phyloP scores from a whole-genome alignment of 2,329 filamentous ascomycete genomes.

The Cadophora sp. region DNA sequence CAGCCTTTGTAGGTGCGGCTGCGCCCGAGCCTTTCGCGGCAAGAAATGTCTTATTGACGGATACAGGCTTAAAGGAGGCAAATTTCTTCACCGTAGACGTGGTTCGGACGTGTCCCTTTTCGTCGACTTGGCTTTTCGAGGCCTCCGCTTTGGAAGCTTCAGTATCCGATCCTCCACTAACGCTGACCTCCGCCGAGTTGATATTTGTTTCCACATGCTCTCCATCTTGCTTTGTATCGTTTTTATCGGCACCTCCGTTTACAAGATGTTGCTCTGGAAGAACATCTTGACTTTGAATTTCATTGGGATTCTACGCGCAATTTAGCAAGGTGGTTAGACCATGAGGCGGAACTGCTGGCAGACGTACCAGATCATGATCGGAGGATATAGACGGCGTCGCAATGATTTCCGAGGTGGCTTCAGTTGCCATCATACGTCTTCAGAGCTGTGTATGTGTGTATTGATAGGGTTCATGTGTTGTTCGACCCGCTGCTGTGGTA shows the following conservation, averaged over 20 bases:
- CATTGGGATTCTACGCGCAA: constrained; percentile 46
- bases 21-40: constrained; percentile 67
- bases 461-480: constrained; percentile 44
- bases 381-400: constrained; percentile 42
- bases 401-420: constrained; percentile 59
- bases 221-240: constrained; percentile 62
- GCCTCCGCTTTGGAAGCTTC: constrained; percentile 68
- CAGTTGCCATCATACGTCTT: constrained; percentile 71
- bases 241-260: constrained; percentile 56
- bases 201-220: constrained; percentile 63
- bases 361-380: constrained; percentile 44
- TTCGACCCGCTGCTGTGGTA: constrained; percentile 31
- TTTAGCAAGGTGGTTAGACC: constrained; percentile 32
- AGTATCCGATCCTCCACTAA: constrained; percentile 78
- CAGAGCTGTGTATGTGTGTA: constrained; percentile 43
- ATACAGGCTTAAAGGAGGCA: constrained; percentile 82
- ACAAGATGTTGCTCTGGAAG: constrained; percentile 47
- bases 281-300: constrained; percentile 58
- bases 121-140: constrained; percentile 60
- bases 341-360: background rate
- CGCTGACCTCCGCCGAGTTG: constrained; percentile 70
- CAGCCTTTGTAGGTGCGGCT: constrained; percentile 54
- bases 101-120: constrained; percentile 64
- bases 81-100: constrained; percentile 74
- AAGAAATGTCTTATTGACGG: constrained; percentile 84